Evolutionary conservation across 2,329 filamentous ascomycete species (phyloP), one percentile per base, ranked within the genome.

Genomic region (Aspergillus ustus): DNA sequence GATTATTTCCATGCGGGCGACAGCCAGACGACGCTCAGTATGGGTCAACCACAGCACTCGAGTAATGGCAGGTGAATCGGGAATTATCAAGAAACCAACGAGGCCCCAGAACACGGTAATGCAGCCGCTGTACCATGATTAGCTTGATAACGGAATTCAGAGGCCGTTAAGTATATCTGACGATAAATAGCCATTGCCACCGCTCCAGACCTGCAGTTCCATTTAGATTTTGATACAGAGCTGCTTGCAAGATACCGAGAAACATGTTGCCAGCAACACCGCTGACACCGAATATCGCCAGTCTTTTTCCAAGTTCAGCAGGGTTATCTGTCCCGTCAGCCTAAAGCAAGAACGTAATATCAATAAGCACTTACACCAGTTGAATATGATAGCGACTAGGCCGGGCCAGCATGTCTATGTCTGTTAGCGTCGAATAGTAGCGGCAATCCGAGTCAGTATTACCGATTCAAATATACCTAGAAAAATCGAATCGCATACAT

Each of bases 401-500:
- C 70, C 71, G 1, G 75, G 72, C 64, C 72, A 77, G 4, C 72
- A 76, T 11, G 60, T 62, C 60, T 62, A 28, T 8, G 2, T 19
- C 13, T 28, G 34, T 59, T 13, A 55, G 45, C 45, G 15, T 15
- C 2, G 49, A 46, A 19, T 4, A 17, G 17, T 13, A 19, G 9
- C 31, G 3, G 46, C 17, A 40, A 6, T n/a, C 6, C 7, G 15
- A 15, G 25, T 25, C 11, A 11, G 13, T 25, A 28, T 55, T 40
- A 70, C 71, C 1, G 71, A 70, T 34, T 73, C 73, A 40, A 76
- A 72, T 8, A 76, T 66, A 0, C 75, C 75, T n/a, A 77, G 66
- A 61, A 76, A 57, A 79, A 79, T 1, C 76, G 68, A 15, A 78
- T 62, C 2, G 68, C 76, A 54, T 75, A 78, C 15, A 78, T 67